Evolutionary conservation across 1,284 basidiomycete genomes (phyloP).

Genomic region (Trichosporon inkin): DNA sequence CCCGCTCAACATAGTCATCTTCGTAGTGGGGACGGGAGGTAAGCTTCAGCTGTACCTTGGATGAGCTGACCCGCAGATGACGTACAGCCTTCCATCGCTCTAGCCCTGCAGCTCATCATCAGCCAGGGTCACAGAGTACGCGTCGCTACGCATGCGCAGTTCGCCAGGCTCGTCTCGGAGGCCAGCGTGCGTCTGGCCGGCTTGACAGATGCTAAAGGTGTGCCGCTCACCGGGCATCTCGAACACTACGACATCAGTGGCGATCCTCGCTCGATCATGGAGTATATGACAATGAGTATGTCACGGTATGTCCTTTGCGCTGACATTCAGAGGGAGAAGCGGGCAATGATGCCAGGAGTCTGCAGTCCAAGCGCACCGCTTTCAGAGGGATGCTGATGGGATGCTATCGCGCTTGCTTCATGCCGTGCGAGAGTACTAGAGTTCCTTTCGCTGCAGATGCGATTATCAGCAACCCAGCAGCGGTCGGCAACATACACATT

Average conservation of each 20-base stretch:
- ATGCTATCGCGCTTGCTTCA: slow-evolving; percentile 58
- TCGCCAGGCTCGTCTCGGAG: slow-evolving; percentile 57
- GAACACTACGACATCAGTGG: slow-evolving; percentile 47
- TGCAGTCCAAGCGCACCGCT: slow-evolving; percentile 43
- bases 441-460: slow-evolving; percentile 59
- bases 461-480: slow-evolving; percentile 63
- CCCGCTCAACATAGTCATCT: slow-evolving; percentile 61
- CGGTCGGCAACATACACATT: slow-evolving; percentile 62
- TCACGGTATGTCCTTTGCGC: slow-evolving; percentile 19
- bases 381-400: slow-evolving; percentile 56
- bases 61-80: slow-evolving; percentile 53
- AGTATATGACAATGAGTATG: slow-evolving; percentile 50
- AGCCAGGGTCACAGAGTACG: slow-evolving; percentile 60
- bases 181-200: slow-evolving; percentile 55
- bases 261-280: slow-evolving; percentile 46
- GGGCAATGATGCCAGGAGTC: slow-evolving; percentile 37
- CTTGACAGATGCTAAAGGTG: slow-evolving; percentile 54
- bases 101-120: slow-evolving; percentile 57
- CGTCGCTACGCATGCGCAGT: slow-evolving; percentile 64
- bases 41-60: slow-evolving; percentile 17
- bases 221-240: slow-evolving; percentile 32
- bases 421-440: slow-evolving; percentile 53
- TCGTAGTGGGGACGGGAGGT: slow-evolving; percentile 64
- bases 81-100: slow-evolving; percentile 66
- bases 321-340: slow-evolving; percentile 31